These are phyloP conservation scores for Cladosporium sp. DNA, from an alignment of 2,329 filamentous ascomycete genomes.

Conservation along the genomic window DNA sequence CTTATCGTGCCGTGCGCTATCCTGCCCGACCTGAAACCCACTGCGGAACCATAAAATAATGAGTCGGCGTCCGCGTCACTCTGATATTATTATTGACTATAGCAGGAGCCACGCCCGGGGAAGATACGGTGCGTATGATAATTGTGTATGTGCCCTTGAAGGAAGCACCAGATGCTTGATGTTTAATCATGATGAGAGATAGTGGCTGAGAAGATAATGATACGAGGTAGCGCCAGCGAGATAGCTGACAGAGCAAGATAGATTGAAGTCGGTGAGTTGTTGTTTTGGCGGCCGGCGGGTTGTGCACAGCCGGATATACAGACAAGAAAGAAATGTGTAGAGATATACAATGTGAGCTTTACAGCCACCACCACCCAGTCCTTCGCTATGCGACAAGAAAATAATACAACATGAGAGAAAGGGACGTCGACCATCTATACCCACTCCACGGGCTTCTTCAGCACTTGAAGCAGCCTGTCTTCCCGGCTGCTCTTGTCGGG, in stretches of 20 bases:
- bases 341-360: conserved; percentile 6
- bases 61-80: not conserved
- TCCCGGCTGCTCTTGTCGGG: conserved; percentile 75
- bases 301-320: conserved; percentile 1
- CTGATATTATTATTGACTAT: not conserved
- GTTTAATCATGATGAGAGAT: not conserved
- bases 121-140: not conserved
- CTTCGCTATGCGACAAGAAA: conserved; percentile 16
- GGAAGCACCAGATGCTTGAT: not conserved
- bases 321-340: conserved; percentile 8
- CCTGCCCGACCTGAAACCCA: not conserved
- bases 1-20: not conserved
- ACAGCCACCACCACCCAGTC: not conserved
- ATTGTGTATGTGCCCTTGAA: not conserved
- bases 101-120: not conserved
- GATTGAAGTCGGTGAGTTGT: not conserved
- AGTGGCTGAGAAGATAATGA: not conserved
- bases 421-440: conserved; percentile 39
- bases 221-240: not conserved
- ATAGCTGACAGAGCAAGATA: not conserved
- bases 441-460: conserved; percentile 64
- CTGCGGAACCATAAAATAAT: not conserved
- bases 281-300: not conserved
- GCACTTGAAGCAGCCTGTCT: conserved; percentile 73
- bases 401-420: conserved; percentile 7